phyloP scores from a whole-genome alignment of 2,329 filamentous ascomycete species.

The Clonostachys sp. region DNA sequence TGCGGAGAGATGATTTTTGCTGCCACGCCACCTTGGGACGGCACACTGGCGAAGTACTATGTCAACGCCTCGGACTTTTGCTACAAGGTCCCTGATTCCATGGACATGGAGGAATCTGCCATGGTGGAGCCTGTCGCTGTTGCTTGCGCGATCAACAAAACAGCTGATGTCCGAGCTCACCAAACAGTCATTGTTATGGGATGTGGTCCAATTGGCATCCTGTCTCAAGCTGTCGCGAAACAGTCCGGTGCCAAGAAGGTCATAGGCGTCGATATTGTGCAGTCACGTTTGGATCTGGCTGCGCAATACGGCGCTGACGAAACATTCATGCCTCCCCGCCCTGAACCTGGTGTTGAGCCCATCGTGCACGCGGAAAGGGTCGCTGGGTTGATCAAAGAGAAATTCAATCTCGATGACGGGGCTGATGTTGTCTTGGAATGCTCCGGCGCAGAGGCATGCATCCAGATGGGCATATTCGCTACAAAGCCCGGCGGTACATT shows the following conservation, averaged over 20 bases:
- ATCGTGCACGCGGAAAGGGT: slow-evolving; percentile 27
- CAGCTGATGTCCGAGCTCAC: slow-evolving; percentile 27
- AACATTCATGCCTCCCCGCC: slow-evolving; percentile 19
- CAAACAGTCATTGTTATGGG: slow-evolving; percentile 41
- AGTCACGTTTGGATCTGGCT: slow-evolving; percentile 30
- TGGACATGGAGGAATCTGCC: slow-evolving; percentile 41
- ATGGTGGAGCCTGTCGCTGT: slow-evolving; percentile 44
- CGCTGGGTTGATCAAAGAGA: slow-evolving; percentile 28
- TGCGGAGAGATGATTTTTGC: slow-evolving; percentile 40
- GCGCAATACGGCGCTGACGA: slow-evolving; percentile 33
- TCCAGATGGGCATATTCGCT: slow-evolving; percentile 39
- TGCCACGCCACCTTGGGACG: slow-evolving; percentile 42
- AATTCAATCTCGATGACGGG: slow-evolving; percentile 33
- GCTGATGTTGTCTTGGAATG: slow-evolving; percentile 45
- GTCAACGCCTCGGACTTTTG: slow-evolving; percentile 38
- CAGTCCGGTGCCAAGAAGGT: slow-evolving; percentile 33
- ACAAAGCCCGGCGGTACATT: slow-evolving; percentile 39
- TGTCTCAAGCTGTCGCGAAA: slow-evolving; percentile 39
- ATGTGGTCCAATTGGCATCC: slow-evolving; percentile 39
- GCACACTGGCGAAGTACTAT: slow-evolving; percentile 44
- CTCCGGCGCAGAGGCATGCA: slow-evolving; percentile 38
- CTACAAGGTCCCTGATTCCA: slow-evolving; percentile 35
- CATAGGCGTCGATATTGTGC: slow-evolving; percentile 36
- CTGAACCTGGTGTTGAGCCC: slow-evolving; percentile 20
- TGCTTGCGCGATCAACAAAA: slow-evolving; percentile 37